Evolutionary conservation across 176 grass and related monocot genomes (phyloP).

Genomic region (Triticum urartu): DNA sequence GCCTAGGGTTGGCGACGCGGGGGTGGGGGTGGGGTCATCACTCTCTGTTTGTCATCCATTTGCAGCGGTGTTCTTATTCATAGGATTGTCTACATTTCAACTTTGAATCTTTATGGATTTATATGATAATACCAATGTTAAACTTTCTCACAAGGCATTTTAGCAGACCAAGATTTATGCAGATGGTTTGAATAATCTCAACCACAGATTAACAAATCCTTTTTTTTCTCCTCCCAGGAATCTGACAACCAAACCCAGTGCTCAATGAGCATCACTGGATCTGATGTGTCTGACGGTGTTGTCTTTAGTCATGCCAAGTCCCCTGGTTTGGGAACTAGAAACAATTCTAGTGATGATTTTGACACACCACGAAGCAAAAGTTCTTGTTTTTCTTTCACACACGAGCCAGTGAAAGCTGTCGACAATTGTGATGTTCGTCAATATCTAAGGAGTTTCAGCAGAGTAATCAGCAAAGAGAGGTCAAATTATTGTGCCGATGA

Average conservation of each 20-base stretch:
- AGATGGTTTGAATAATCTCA: not conserved
- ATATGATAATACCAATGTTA: not conserved
- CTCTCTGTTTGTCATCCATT: not conserved
- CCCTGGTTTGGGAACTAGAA: slow-evolving; percentile 15
- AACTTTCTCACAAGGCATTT: not conserved
- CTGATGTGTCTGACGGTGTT: slow-evolving; percentile 35
- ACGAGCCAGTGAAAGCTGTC: slow-evolving; percentile 15
- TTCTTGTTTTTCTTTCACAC: slow-evolving; percentile 46
- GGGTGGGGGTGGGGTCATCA: no score
- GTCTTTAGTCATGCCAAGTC: slow-evolving; percentile 7
- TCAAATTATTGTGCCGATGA: slow-evolving; percentile 53
- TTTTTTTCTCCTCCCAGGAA: slow-evolving; percentile 21
- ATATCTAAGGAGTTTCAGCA: slow-evolving; percentile 44
- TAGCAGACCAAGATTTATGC: slow-evolving; percentile 1
- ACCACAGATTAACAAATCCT: slow-evolving; percentile 1
- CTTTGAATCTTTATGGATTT: not conserved
- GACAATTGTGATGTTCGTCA: slow-evolving; percentile 26
- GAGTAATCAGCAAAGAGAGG: slow-evolving; percentile 31
- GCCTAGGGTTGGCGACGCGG: no score
- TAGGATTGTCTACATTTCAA: not conserved
- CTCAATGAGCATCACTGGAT: slow-evolving; percentile 47
- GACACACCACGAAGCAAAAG: slow-evolving; percentile 38
- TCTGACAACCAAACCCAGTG: slow-evolving; percentile 59
- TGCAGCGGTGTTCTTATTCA: not conserved
- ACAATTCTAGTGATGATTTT: slow-evolving; percentile 26